Conservation (phyloP, 306 rosid genomes). For the Herpetospermum pedunculosum region DNA sequence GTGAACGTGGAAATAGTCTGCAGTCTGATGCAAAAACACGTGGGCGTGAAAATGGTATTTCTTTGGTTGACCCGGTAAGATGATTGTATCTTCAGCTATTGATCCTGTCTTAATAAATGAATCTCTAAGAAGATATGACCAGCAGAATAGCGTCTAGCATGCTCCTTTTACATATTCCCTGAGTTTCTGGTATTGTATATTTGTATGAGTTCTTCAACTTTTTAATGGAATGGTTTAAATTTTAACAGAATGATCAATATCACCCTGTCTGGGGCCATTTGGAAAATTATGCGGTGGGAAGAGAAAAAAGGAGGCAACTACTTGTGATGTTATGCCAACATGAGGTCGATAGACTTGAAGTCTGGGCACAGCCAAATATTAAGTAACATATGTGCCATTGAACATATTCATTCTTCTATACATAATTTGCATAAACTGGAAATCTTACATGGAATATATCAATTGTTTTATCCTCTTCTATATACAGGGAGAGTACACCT, state of each 20-base stretch:
- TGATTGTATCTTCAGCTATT: slow-evolving; percentile 3
- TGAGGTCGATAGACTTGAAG: slow-evolving; percentile 96
- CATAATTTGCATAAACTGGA: background rate
- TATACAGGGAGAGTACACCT: slow-evolving; percentile 49
- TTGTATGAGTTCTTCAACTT: slow-evolving; percentile 8
- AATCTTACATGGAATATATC: background rate
- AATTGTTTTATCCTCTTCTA: slow-evolving; percentile 12
- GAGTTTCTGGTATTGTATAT: background rate
- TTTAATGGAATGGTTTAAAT: slow-evolving; percentile 17
- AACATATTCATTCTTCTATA: background rate
- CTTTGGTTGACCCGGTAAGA: slow-evolving; percentile 54
- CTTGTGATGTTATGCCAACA: slow-evolving; percentile 87
- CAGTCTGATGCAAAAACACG: slow-evolving; percentile 55
- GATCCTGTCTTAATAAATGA: background rate
- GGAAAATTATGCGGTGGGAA: slow-evolving; percentile 70
- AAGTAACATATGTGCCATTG: slow-evolving; percentile 32
- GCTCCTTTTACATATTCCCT: background rate
- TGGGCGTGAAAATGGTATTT: slow-evolving; percentile 64
- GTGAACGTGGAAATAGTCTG: slow-evolving; percentile 46
- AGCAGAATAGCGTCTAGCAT: background rate
- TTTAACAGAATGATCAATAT: slow-evolving; percentile 46
- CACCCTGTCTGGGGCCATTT: slow-evolving; percentile 99
- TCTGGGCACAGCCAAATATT: slow-evolving; percentile 94
- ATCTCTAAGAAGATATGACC: background rate
- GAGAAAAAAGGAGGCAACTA: slow-evolving; percentile 79